Percentiles rank a stretch among this genome's conserved stretches.
phyloP scores from a whole-genome alignment of 2,329 filamentous ascomycete genomes.

The Pseudocercospora eumusae region DNA sequence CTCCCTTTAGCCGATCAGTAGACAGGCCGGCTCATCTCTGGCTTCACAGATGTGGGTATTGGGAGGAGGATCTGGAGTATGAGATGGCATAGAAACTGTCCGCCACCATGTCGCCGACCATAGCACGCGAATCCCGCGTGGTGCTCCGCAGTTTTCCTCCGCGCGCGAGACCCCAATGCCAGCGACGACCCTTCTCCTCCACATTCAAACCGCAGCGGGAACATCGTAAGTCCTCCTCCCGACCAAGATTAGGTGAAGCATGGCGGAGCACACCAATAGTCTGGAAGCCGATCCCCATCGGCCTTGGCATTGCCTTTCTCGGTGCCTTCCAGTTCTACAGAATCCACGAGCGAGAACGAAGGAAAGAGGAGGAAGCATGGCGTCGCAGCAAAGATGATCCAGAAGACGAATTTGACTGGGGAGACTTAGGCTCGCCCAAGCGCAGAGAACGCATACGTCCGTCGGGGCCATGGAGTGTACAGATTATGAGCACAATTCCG shows the following conservation, averaged over 20 bases:
- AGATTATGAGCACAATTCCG: conserved; percentile 89
- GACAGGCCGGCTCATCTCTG: neutral
- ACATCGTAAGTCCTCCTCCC: conserved; percentile 49
- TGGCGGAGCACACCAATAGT: conserved; percentile 67
- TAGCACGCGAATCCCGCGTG: conserved; percentile 10
- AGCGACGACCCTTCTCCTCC: conserved; percentile 24
- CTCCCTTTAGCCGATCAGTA: neutral
- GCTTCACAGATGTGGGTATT: neutral
- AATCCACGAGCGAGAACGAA: conserved; percentile 57
- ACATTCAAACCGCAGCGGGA: conserved; percentile 24
- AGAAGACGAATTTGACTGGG: conserved; percentile 44
- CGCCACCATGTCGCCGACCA: conserved; percentile 16
- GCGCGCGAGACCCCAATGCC: conserved; percentile 9
- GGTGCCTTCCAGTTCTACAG: conserved; percentile 83
- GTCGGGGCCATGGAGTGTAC: conserved; percentile 87
- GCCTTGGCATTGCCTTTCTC: conserved; percentile 80
- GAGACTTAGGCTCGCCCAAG: conserved; percentile 47
- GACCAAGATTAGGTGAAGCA: conserved; percentile 59
- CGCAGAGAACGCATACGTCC: conserved; percentile 68
- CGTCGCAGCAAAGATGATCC: conserved; percentile 39
- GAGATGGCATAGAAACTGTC: conserved; percentile 11
- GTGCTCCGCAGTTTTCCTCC: conserved; percentile 16
- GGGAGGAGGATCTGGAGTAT: neutral
- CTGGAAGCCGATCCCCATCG: conserved; percentile 90
- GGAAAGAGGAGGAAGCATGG: conserved; percentile 49